Evolutionary conservation across 306 rosid species (phyloP), one percentile per base, ranked within the genome.

Genomic region (Dicorynia guianensis): DNA sequence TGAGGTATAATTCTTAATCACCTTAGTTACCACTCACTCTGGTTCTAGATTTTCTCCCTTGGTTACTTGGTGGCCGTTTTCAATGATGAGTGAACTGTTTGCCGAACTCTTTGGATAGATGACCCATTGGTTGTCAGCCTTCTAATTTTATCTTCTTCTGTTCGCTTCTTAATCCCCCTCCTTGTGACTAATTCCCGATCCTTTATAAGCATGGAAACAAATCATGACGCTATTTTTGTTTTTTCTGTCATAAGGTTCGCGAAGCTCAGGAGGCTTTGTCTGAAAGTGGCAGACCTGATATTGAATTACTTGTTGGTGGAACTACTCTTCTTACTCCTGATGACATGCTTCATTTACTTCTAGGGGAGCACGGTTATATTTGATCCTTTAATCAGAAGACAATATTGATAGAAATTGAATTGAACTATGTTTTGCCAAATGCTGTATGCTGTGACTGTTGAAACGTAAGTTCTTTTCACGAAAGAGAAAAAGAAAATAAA

Each of bases 241-340:
- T 78, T 69, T 9, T 33, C 17, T 80, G 72, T 63, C 19, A 69
- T 66, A 50, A 94, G 98, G 96, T 89, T 49, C 92, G 90, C 25
- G 96, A 92, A 87, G 96, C 91, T 81, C 89, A 81, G 17, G 95
- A 90, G 79, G 98, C 97, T 46, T 74, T 92, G 76, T 81, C 93
- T 13, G 98, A 87, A 58, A 83, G 88, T 44, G 95, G 96, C 83
- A 90, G 97, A 78, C 97, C 97, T 39, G 96, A 94, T 56, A 85
- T 90, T 13, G 97, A 94, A 86, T 76, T 94, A 83, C 78, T 94
- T 75, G 44, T 94, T 47, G 96, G 98, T 36, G 98, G 98, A 89
- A 92, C 97, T 66, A 88, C 92, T 60, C 86, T 92, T 46, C 85
- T 90, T 57, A 84, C 97, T 71, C 94, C 97, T 0, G 76, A 89